phyloP scores from a whole-genome alignment of 192 early-diverging fungal genomes.

The Entomortierella chlamydospora region DNA sequence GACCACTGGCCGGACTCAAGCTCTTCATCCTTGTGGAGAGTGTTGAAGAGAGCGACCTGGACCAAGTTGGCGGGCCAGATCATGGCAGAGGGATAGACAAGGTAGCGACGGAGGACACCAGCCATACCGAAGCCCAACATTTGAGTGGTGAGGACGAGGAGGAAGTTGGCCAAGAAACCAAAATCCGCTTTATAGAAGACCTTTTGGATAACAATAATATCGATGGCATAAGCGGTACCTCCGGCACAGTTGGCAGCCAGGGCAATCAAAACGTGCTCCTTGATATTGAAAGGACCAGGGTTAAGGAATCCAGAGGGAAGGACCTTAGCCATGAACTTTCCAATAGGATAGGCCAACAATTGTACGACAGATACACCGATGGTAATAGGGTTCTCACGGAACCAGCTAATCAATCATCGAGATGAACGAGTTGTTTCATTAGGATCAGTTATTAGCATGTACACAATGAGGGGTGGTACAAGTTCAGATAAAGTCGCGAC shows the following conservation, averaged over 20 bases:
- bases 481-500: too few species aligned
- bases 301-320: constrained; percentile 47
- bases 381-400: constrained; percentile 47
- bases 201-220: constrained; percentile 57
- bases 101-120: constrained; percentile 63
- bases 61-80: constrained; percentile 59
- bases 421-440: too few species aligned
- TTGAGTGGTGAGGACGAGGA: constrained; percentile 65
- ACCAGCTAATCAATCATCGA: constrained; percentile 52
- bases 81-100: constrained; percentile 70
- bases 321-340: constrained; percentile 32
- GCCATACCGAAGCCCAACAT: constrained; percentile 68
- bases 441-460: too few species aligned
- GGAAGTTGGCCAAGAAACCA: constrained; percentile 46
- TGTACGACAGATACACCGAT: constrained; percentile 27
- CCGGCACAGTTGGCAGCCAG: constrained; percentile 40
- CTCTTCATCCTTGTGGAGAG: constrained; percentile 41
- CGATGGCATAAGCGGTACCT: constrained; percentile 54
- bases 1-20: too few species aligned
- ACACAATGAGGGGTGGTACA: too few species aligned
- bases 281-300: constrained; percentile 67
- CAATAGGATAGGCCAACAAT: constrained; percentile 33
- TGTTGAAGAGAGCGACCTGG: constrained; percentile 10
- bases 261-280: constrained; percentile 64
- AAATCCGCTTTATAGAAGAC: constrained; percentile 54